Conservation (phyloP, 495 filamentous ascomycete genomes). For the Apiosordaria backusii region DNA sequence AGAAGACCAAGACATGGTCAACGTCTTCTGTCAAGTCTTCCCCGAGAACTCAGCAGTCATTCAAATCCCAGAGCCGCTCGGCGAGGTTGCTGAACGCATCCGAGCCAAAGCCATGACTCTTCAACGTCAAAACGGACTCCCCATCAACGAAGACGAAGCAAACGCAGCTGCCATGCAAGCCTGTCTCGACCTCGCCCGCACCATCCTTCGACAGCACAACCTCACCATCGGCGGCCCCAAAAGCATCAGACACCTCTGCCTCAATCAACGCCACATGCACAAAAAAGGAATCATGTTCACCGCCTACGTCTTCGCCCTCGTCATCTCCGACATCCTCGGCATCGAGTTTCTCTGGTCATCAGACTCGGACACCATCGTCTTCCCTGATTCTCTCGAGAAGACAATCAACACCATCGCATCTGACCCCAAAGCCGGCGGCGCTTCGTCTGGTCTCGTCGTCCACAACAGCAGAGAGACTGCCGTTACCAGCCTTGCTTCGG, state of each 20-base stretch:
- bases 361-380: conserved; percentile 18
- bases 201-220: conserved; percentile 10
- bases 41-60: conserved; percentile 13
- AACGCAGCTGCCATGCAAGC: conserved; percentile 12
- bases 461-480: conserved; percentile 13
- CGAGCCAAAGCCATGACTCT: conserved; percentile 10
- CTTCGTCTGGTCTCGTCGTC: conserved; percentile 9
- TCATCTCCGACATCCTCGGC: conserved; percentile 15
- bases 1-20: conserved; percentile 16
- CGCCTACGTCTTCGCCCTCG: conserved; percentile 15
- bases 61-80: conserved; percentile 14
- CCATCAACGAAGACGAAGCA: conserved; percentile 1
- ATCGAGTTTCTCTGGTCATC: conserved; percentile 18
- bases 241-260: conserved; percentile 11
- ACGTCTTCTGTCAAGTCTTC: conserved; percentile 11
- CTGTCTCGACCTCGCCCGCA: conserved; percentile 11
- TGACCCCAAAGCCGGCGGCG: conserved; percentile 12
- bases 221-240: conserved; percentile 3
- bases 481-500: conserved; percentile 7
- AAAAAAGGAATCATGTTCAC: conserved; percentile 21
- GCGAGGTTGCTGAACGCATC: conserved; percentile 15
- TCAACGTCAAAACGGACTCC: conserved; percentile 4
- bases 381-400: conserved; percentile 12
- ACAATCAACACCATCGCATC: conserved; percentile 18
- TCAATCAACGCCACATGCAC: conserved; percentile 18